Conservation (phyloP, 805 yeast genomes). For the Metschnikowia hibisci region DNA sequence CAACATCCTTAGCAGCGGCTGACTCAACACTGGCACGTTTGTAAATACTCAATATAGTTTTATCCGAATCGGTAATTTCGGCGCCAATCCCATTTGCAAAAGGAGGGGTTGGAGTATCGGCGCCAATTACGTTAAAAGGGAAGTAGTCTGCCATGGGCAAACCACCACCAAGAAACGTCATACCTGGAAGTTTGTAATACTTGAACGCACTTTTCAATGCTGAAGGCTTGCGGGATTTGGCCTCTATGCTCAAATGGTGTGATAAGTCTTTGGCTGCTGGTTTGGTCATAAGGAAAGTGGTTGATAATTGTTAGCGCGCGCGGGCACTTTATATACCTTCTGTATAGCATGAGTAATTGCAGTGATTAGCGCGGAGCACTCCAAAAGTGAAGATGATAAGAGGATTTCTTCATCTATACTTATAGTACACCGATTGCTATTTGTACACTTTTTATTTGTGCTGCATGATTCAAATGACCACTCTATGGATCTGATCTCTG, state of each 20-base stretch:
- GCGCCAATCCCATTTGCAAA: constrained; percentile 75
- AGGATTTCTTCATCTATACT: too few species aligned
- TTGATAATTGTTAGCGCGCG: too few species aligned
- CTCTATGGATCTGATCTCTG: too few species aligned
- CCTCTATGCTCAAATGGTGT: constrained; percentile 73
- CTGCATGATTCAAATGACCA: too few species aligned
- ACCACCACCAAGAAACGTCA: constrained; percentile 93
- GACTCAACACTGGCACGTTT: constrained; percentile 26
- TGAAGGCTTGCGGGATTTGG: constrained; percentile 71
- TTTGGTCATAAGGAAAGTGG: constrained; percentile 19
- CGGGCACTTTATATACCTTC: too few species aligned
- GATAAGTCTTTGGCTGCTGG: constrained; percentile 61
- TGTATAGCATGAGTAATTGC: too few species aligned
- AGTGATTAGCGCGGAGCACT: too few species aligned
- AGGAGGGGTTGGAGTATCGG: constrained; percentile 75
- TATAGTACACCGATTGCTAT: too few species aligned
- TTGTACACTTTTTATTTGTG: too few species aligned
- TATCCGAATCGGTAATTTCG: constrained; percentile 42
- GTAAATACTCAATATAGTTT: constrained; percentile 40
- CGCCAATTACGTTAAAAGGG: constrained; percentile 78
- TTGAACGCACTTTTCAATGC: constrained; percentile 82
- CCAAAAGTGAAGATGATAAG: too few species aligned
- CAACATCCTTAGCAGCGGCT: constrained; percentile 46
- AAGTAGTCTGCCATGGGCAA: constrained; percentile 86
- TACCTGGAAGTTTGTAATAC: constrained; percentile 66